These are phyloP conservation scores for Arabidopsis arenosa DNA, from an alignment of 345 rosid species.

Conservation along the genomic window DNA sequence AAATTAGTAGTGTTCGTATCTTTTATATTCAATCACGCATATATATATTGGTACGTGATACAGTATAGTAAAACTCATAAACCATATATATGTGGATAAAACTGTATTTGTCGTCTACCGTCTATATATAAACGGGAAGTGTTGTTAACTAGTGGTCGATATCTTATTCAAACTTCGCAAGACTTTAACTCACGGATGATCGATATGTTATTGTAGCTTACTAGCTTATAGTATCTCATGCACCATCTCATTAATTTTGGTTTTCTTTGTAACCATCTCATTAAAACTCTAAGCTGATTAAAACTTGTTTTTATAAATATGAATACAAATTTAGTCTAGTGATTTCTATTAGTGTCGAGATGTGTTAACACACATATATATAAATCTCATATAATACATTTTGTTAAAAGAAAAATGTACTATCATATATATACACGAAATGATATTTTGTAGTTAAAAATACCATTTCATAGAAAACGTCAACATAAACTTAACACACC, in stretches of 20 bases:
- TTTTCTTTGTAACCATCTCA: not conserved
- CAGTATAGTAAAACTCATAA: not conserved
- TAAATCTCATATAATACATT: too few relatives aligned
- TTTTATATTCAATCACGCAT: not conserved
- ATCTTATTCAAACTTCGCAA: not conserved
- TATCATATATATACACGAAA: not conserved
- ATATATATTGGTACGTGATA: not conserved
- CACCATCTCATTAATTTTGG: not conserved
- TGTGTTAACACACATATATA: not conserved
- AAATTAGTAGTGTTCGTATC: conserved; percentile 7
- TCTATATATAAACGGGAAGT: not conserved
- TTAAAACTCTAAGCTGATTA: not conserved
- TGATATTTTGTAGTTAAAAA: not conserved
- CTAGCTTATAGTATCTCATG: not conserved
- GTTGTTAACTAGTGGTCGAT: not conserved
- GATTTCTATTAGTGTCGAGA: not conserved
- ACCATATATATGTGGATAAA: not conserved
- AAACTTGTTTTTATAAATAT: not conserved
- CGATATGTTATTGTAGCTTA: not conserved
- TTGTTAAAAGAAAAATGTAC: not conserved
- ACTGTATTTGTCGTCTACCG: not conserved
- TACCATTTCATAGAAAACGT: not conserved
- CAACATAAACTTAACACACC: not conserved
- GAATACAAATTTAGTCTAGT: not conserved
- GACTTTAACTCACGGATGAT: conserved; percentile 3